These are phyloP conservation scores for Euphorbia celastroides DNA, from an alignment of 441 rosid species.

Conservation along the genomic window DNA sequence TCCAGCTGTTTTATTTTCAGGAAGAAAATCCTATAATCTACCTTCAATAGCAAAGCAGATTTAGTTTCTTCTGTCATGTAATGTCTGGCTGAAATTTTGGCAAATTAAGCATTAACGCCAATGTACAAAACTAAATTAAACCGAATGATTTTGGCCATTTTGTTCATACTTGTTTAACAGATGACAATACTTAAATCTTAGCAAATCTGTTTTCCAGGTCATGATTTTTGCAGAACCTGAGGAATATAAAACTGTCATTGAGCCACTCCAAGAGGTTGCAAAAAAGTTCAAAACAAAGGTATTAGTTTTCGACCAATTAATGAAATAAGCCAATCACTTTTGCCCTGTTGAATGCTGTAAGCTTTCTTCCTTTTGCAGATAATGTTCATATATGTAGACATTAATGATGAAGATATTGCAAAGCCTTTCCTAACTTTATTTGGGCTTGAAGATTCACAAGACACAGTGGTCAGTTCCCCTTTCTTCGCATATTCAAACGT, in stretches of 20 bases:
- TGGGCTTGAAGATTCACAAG: slow-evolving; percentile 70
- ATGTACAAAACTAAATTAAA: too few species aligned
- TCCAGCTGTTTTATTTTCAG: too few species aligned
- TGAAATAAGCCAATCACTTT: not conserved
- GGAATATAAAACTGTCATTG: slow-evolving; percentile 47
- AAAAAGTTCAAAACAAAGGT: slow-evolving; percentile 74
- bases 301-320: slow-evolving; percentile 15
- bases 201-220: slow-evolving; percentile 41
- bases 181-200: not conserved
- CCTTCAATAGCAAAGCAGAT: too few species aligned
- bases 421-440: slow-evolving; percentile 84
- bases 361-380: slow-evolving; percentile 43
- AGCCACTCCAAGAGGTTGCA: slow-evolving; percentile 70
- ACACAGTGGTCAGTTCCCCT: slow-evolving; percentile 50
- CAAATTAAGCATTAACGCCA: too few species aligned
- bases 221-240: slow-evolving; percentile 56
- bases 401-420: slow-evolving; percentile 66
- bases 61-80: too few species aligned
- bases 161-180: too few species aligned
- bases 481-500: slow-evolving; percentile 12
- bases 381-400: slow-evolving; percentile 63
- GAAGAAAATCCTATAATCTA: too few species aligned
- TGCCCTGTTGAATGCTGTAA: slow-evolving; percentile 17
- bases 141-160: too few species aligned
- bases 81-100: too few species aligned